Base-by-base conservation (phyloP, 306 rosid genomes). In the Sicyos edulis region DNA sequence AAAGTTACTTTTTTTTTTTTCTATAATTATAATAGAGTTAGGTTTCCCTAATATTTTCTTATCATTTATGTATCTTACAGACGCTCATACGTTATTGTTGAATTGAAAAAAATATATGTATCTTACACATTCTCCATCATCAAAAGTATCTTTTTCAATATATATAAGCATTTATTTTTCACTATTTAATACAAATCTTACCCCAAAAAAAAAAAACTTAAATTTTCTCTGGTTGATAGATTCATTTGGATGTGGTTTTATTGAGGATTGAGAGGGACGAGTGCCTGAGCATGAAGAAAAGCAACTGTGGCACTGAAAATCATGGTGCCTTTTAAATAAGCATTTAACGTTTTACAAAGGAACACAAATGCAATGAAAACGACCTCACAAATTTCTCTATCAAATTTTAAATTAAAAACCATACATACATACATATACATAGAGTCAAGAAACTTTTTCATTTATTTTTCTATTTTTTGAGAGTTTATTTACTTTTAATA, bases 221-320 rank as follows among this genome's bases (percentile, higher is more conserved):
- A 32, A 32, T 32, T 32, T 32, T 32, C 37, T 5, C 5, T 32
- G 37, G 2, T 32, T 62, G 29, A 37, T 62, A 17, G 50, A 63
- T 63, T 63, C 19, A 63, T 37, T 17, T 42, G 71, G n/a, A 17
- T n/a, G 1, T 37, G 14, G 20, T 10, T 64, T 37, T 29, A 15
- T 16, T 17, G 29, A 65, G 44, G 56, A 10, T 64, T 88, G 97
- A 91, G 86, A 89, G 86, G 74, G 96, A 91, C 91, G 80, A 82
- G 74, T 78, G 83, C 79, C 80, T 83, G 84, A 52, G 77, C 79
- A 63, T 61, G 42, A 79, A 79, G 53, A 80, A 82, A 81, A 79
- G 78, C 87, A 87, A 86, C 93, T 83, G 79, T 85, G 95, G 95
- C 97, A 92, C 97, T 92, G 97, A 92, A 92, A 92, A 89, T 84